Conservation (phyloP, 2,329 filamentous ascomycete genomes). For the Verticillium nubilum region DNA sequence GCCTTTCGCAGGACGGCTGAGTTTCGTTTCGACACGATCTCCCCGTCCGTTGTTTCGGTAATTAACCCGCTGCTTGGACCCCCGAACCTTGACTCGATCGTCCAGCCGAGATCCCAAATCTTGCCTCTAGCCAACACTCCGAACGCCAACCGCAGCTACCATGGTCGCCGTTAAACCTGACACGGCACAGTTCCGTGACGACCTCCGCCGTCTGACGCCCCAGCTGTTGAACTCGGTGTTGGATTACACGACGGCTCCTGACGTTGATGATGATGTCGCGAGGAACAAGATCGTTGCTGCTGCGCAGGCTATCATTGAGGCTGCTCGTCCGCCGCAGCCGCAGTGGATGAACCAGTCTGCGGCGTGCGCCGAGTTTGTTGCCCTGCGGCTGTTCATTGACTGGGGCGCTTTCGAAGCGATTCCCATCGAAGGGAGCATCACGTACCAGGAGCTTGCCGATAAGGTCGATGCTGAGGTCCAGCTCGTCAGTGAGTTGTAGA, state of each 20-base stretch:
- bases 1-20: not conserved
- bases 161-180: not conserved
- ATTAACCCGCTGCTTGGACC: not conserved
- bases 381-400: slow-evolving; percentile 20
- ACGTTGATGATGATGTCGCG: not conserved
- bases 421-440: slow-evolving; percentile 20
- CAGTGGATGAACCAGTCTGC: slow-evolving; percentile 7
- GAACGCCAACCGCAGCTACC: not conserved
- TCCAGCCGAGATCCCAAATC: not conserved
- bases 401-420: slow-evolving; percentile 27
- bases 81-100: not conserved
- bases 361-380: slow-evolving; percentile 1
- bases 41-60: not conserved
- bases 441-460: slow-evolving; percentile 21
- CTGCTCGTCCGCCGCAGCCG: slow-evolving; percentile 1
- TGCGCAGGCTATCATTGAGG: slow-evolving; percentile 4
- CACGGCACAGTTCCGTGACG: not conserved
- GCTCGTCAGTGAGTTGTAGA: slow-evolving; percentile 16
- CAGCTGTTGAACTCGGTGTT: not conserved
- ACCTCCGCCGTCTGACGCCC: not conserved
- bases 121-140: not conserved
- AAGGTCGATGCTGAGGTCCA: slow-evolving; percentile 20
- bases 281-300: slow-evolving; percentile 2
- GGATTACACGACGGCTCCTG: not conserved
- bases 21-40: not conserved